Percentiles rank a stretch among this genome's conserved stretches.
These are phyloP conservation scores for Trametes pubescens DNA, from an alignment of 1,284 basidiomycete species.

Conservation along the genomic window DNA sequence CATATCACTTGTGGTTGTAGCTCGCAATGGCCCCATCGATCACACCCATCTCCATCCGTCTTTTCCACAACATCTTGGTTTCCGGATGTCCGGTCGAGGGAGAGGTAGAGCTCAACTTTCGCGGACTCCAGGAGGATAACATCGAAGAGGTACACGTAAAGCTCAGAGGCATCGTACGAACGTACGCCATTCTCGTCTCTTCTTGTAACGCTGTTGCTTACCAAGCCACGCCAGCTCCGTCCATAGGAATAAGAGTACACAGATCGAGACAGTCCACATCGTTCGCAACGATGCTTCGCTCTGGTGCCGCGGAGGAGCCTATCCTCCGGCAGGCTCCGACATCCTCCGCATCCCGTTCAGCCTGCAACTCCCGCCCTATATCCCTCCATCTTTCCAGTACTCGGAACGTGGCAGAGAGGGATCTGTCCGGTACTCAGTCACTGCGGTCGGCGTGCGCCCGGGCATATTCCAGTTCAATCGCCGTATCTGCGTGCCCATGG, in stretches of 20 bases:
- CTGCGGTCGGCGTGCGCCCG: slow-evolving; percentile 32
- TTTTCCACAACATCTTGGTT: slow-evolving; percentile 2
- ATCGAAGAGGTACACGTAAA: slow-evolving; percentile 22
- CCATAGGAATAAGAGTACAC: slow-evolving; percentile 7
- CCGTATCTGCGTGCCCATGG: slow-evolving; percentile 23
- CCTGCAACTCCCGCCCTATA: slow-evolving; percentile 29
- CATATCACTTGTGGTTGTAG: too few relatives aligned
- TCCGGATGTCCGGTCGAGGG: slow-evolving; percentile 16
- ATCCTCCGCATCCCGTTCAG: slow-evolving; percentile 35
- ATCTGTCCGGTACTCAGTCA: slow-evolving; percentile 29
- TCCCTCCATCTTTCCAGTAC: slow-evolving; percentile 37
- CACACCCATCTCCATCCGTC: background rate
- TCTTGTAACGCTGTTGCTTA: background rate
- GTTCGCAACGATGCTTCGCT: slow-evolving; percentile 20
- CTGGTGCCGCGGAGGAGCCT: slow-evolving; percentile 35
- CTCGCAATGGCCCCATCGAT: background rate
- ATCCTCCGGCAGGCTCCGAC: slow-evolving; percentile 32
- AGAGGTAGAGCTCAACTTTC: slow-evolving; percentile 23
- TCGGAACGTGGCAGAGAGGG: slow-evolving; percentile 1
- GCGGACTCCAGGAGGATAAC: slow-evolving; percentile 15
- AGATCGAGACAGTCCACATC: background rate
- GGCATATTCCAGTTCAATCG: slow-evolving; percentile 33
- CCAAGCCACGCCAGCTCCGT: background rate
- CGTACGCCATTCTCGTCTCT: background rate
- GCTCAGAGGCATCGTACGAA: slow-evolving; percentile 13